A percentile compares a stretch with the other conserved stretches of the same genome.
phyloP scores from a whole-genome alignment of 306 rosid species.

The Medicago arabica region DNA sequence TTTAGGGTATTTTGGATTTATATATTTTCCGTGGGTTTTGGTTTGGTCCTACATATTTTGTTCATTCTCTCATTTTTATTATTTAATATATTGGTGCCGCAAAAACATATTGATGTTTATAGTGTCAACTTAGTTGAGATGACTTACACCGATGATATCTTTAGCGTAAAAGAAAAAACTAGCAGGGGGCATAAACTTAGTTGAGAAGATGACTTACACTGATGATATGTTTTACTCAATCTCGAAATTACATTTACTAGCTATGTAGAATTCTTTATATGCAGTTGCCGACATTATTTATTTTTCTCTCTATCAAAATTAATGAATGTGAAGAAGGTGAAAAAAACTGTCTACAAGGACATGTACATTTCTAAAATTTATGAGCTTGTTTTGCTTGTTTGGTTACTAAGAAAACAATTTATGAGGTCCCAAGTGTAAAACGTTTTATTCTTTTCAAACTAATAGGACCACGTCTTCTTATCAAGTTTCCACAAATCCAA shows the following conservation, averaged over 20 bases:
- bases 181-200: too few relatives aligned
- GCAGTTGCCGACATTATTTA: conserved; percentile 35
- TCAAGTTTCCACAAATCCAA: background rate
- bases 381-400: conserved; percentile 41
- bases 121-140: too few relatives aligned
- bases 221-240: too few relatives aligned
- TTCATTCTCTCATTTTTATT: too few relatives aligned
- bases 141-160: too few relatives aligned
- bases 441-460: conserved; percentile 16
- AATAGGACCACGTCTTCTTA: conserved; percentile 32
- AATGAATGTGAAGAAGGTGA: conserved; percentile 13
- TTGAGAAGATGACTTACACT: too few relatives aligned
- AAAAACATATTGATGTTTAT: too few relatives aligned
- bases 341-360: conserved; percentile 11
- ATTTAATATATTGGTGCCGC: too few relatives aligned
- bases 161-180: too few relatives aligned
- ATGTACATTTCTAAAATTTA: conserved; percentile 41
- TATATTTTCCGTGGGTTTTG: too few relatives aligned
- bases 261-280: background rate
- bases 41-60: too few relatives aligned
- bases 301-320: background rate
- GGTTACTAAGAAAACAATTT: conserved; percentile 37
- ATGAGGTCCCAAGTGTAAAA: conserved; percentile 34
- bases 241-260: background rate
- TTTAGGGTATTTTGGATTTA: too few relatives aligned